Percentiles rank a stretch among this genome's conserved stretches.
These are phyloP conservation scores for Mucor velutinosus DNA, from an alignment of 371 early-diverging fungal genomes.

Conservation along the genomic window DNA sequence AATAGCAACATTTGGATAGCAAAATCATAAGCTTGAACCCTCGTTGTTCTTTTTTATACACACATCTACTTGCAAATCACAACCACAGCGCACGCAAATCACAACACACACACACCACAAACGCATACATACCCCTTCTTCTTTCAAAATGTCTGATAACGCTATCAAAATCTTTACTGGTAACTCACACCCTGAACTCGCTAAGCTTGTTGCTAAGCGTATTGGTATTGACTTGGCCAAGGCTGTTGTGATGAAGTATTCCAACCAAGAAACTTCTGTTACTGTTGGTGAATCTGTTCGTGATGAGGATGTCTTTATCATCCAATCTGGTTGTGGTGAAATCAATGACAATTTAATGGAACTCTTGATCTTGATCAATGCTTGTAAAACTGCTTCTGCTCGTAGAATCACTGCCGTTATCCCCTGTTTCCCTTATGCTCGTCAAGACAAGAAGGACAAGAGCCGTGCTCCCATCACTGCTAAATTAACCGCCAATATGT, in stretches of 20 bases:
- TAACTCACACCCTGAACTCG: slow-evolving; percentile 94
- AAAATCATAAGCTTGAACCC: neutral
- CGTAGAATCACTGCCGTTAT: slow-evolving; percentile 95
- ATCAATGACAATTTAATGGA: slow-evolving; percentile 96
- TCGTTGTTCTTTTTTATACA: neutral
- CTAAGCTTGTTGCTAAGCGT: slow-evolving; percentile 85
- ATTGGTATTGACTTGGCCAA: slow-evolving; percentile 90
- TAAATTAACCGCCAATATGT: slow-evolving; percentile 94
- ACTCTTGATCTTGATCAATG: slow-evolving; percentile 93
- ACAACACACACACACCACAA: too few relatives aligned
- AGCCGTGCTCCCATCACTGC: slow-evolving; percentile 93
- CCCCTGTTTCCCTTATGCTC: slow-evolving; percentile 97
- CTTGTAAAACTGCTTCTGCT: slow-evolving; percentile 97
- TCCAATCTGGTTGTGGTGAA: slow-evolving; percentile 89
- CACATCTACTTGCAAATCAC: neutral
- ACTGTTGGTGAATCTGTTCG: slow-evolving; percentile 96
- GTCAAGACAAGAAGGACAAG: slow-evolving; percentile 96
- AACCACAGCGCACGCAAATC: too few relatives aligned
- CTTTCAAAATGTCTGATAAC: slow-evolving; percentile 42
- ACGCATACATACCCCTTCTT: too few relatives aligned
- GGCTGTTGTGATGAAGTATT: slow-evolving; percentile 90
- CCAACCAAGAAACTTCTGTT: slow-evolving; percentile 96
- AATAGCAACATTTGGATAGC: neutral
- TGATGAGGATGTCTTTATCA: slow-evolving; percentile 90
- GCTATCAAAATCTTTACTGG: slow-evolving; percentile 93